Percentiles rank a stretch among this genome's conserved stretches.
Evolutionary conservation across 2,329 filamentous ascomycete species (phyloP).

Genomic region (Fusarium sp.): DNA sequence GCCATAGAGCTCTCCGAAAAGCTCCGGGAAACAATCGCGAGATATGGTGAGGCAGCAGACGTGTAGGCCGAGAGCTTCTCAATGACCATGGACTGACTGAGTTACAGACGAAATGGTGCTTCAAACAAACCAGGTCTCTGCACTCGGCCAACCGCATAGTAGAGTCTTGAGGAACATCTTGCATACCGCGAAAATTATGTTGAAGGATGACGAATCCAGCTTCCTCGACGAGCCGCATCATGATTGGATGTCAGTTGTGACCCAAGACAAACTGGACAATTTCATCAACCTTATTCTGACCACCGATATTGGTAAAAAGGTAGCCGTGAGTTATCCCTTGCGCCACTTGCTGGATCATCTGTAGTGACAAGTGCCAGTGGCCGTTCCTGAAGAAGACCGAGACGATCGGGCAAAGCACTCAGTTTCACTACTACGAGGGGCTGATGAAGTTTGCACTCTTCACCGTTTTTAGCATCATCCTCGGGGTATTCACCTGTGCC

Average conservation of each 20-base stretch:
- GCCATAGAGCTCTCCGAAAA: not conserved
- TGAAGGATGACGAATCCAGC: not conserved
- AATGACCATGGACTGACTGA: not conserved
- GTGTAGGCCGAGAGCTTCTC: not conserved
- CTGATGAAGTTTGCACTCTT: slow-evolving; percentile 1
- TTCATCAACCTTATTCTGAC: not conserved
- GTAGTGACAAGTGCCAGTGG: slow-evolving; percentile 2
- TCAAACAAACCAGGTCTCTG: not conserved
- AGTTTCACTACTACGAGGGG: slow-evolving; percentile 3
- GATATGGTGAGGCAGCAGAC: slow-evolving; percentile 1
- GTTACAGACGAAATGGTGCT: not conserved
- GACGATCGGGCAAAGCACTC: not conserved
- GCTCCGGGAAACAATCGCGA: not conserved
- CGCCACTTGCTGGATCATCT: no score
- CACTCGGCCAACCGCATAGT: slow-evolving; percentile 7
- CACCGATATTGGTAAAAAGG: not conserved
- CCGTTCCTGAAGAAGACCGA: slow-evolving; percentile 2
- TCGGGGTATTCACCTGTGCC: slow-evolving; percentile 21
- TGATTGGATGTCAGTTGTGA: slow-evolving; percentile 21
- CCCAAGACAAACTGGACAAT: slow-evolving; percentile 17
- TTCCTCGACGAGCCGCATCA: slow-evolving; percentile 1
- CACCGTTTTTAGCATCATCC: slow-evolving; percentile 7
- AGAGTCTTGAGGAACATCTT: not conserved
- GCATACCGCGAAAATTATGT: not conserved
- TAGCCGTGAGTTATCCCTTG: slow-evolving; percentile 29